Percentiles rank a stretch among this genome's conserved stretches.
Evolutionary conservation across 192 early-diverging fungal genomes (phyloP).

Genomic region (Funneliformis geosporum): DNA sequence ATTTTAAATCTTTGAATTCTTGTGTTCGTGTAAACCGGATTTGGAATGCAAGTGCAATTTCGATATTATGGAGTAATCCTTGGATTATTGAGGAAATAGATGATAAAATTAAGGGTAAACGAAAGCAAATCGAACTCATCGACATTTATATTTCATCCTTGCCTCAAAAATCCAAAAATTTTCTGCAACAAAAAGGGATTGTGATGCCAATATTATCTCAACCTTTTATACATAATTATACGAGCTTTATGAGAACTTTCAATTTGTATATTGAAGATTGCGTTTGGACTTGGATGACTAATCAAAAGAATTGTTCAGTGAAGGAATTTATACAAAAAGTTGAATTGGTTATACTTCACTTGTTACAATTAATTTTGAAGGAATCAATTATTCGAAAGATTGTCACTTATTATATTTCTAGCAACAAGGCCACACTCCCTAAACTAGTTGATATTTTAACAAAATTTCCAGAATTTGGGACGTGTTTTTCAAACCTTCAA

Average conservation of each 20-base stretch:
- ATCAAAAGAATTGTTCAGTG: neutral
- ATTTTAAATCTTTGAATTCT: neutral
- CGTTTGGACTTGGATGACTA: neutral
- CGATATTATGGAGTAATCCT: neutral
- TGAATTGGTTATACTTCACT: neutral
- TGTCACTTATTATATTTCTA: neutral
- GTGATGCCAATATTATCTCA: neutral
- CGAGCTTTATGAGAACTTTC: neutral
- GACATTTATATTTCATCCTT: neutral
- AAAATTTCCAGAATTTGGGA: neutral
- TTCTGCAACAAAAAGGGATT: neutral
- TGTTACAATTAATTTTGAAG: neutral
- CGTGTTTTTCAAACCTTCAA: neutral
- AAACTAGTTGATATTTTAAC: neutral
- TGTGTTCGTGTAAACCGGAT: neutral
- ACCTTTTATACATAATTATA: neutral
- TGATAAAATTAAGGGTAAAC: neutral
- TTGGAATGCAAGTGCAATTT: neutral
- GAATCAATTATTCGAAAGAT: neutral
- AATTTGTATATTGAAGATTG: neutral
- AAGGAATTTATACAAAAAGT: neutral
- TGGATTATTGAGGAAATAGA: neutral
- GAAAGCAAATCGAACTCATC: neutral
- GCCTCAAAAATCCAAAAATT: neutral
- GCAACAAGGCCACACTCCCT: neutral